Percentiles rank a stretch among this genome's conserved stretches.
Conservation (phyloP, 768 basidiomycete species). For the Fomitopsis pulvina region DNA sequence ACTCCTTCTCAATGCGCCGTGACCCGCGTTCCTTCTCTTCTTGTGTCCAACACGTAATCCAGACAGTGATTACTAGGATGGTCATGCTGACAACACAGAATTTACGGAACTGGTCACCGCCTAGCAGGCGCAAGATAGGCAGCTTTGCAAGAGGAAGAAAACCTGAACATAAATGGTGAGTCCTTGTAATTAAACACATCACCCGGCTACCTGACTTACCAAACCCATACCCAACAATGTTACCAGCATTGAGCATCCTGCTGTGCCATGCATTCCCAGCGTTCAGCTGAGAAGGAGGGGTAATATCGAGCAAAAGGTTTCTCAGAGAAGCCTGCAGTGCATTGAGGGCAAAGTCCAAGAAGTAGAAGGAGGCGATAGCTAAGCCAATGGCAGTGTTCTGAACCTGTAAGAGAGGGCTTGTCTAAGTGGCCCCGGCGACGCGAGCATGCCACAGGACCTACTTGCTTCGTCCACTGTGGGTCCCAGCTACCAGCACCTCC, state of each 20-base stretch:
- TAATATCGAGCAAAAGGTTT: conserved; percentile 89
- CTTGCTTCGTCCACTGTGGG: conserved; percentile 58
- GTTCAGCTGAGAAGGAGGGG: conserved; percentile 84
- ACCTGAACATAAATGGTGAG: conserved; percentile 35
- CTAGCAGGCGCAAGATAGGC: conserved; percentile 72
- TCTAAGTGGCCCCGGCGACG: not conserved
- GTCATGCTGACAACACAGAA: conserved; percentile 84
- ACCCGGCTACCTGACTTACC: conserved; percentile 39
- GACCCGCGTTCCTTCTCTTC: conserved; percentile 67
- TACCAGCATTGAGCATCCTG: conserved; percentile 94
- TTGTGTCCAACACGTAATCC: conserved; percentile 83
- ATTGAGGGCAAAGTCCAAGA: conserved; percentile 96
- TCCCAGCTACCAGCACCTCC: conserved; percentile 86
- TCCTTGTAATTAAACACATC: not conserved
- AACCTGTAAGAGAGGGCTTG: not conserved
- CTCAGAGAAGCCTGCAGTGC: conserved; percentile 88
- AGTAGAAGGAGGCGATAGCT: conserved; percentile 86
- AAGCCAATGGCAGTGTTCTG: conserved; percentile 71
- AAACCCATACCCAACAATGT: conserved; percentile 90
- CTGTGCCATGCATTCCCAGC: conserved; percentile 98
- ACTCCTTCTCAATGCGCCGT: conserved; percentile 29
- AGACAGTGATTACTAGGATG: conserved; percentile 75
- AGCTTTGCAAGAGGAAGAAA: conserved; percentile 83
- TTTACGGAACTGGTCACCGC: conserved; percentile 93
- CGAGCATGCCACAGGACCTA: conserved; percentile 26